phyloP scores from a whole-genome alignment of 257 asterid genomes.

The Scutellaria minor region DNA sequence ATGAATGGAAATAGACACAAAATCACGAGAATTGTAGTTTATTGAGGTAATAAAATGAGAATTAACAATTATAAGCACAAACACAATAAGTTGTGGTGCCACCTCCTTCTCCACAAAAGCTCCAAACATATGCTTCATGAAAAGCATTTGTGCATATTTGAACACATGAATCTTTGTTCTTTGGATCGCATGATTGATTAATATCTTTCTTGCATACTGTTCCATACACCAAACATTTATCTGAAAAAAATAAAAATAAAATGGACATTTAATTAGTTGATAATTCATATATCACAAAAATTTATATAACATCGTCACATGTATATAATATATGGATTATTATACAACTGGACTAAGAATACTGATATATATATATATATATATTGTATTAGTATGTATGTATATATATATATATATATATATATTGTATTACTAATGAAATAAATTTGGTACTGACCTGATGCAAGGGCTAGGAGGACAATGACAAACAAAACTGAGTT shows the following conservation, averaged over 20 bases:
- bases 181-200: background rate
- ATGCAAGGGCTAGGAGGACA: slow-evolving; percentile 8
- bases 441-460: background rate
- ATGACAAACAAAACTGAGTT: background rate
- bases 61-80: background rate
- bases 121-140: background rate
- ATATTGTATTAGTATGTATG: no score
- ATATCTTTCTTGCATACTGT: slow-evolving; percentile 5
- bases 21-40: no score
- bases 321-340: no score
- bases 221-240: slow-evolving; percentile 4
- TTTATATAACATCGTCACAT: no score
- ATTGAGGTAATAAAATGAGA: no score
- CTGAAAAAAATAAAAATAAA: background rate
- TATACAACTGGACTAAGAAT: no score
- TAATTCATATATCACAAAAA: no score
- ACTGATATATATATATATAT: no score
- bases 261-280: no score
- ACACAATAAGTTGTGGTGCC: background rate
- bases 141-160: background rate
- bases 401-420: no score
- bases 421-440: no score
- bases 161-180: background rate
- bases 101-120: background rate
- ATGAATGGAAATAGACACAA: no score